Conservation (phyloP, 2,329 filamentous ascomycete genomes). For the Cercospora zeae-maydis region DNA sequence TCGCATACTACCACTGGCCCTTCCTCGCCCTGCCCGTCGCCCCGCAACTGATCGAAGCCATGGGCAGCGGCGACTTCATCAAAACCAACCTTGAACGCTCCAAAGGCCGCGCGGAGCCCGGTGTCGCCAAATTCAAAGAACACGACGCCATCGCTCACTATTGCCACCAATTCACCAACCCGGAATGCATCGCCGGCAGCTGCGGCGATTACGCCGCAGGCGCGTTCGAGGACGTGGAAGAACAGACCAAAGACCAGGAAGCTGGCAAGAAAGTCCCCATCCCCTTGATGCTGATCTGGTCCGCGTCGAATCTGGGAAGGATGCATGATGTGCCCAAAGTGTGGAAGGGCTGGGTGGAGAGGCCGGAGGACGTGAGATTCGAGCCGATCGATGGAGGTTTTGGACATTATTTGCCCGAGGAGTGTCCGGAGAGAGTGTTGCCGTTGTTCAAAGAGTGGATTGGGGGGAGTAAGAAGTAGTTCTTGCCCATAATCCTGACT, state of each 20-base stretch:
- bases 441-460: conserved; percentile 30
- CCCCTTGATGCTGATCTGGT: conserved; percentile 46
- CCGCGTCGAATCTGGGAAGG: conserved; percentile 41
- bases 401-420: conserved; percentile 50
- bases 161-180: conserved; percentile 41
- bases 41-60: conserved; percentile 43
- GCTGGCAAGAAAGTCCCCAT: conserved; percentile 43
- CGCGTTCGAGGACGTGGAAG: conserved; percentile 41
- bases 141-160: conserved; percentile 47
- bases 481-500: too few species aligned
- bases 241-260: conserved; percentile 47
- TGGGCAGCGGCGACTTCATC: conserved; percentile 43
- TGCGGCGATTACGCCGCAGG: conserved; percentile 50
- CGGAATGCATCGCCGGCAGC: conserved; percentile 42
- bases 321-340: conserved; percentile 42
- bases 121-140: conserved; percentile 29
- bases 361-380: conserved; percentile 33
- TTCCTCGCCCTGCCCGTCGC: conserved; percentile 49
- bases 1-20: conserved; percentile 50
- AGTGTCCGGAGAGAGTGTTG: conserved; percentile 40
- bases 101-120: conserved; percentile 32
- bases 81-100: conserved; percentile 35
- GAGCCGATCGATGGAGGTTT: conserved; percentile 37
- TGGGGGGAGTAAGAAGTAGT: conserved; percentile 17
- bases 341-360: conserved; percentile 48